phyloP scores from a whole-genome alignment of 2,329 filamentous ascomycete species.

The Cladorrhinum sp. region DNA sequence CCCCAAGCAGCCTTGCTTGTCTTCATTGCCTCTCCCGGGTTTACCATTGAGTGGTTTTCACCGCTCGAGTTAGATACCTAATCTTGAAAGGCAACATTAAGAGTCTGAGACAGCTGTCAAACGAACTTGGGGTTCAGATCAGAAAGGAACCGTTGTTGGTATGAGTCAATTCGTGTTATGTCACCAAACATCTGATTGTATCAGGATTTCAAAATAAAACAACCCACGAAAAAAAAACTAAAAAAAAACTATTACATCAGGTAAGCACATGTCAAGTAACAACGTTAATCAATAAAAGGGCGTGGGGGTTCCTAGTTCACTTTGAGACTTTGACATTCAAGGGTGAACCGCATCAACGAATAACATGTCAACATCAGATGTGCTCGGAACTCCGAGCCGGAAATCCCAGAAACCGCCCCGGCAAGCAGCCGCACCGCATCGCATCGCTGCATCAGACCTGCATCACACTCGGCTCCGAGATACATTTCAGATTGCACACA shows the following conservation, averaged over 20 bases:
- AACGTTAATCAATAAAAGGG: neutral
- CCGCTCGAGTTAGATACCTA: too few relatives aligned
- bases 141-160: neutral
- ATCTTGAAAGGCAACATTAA: too few relatives aligned
- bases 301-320: constrained; percentile 3
- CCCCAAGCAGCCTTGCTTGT: too few relatives aligned
- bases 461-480: neutral
- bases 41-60: too few relatives aligned
- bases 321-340: neutral
- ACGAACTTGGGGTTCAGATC: neutral
- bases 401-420: neutral
- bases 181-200: neutral
- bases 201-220: neutral
- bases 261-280: neutral
- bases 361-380: neutral
- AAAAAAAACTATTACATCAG: neutral
- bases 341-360: neutral
- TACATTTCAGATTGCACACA: neutral
- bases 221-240: neutral
- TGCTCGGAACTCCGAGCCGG: constrained; percentile 2
- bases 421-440: neutral
- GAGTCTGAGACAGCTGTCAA: neutral
- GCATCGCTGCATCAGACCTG: neutral
- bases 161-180: neutral
- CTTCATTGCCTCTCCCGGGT: too few relatives aligned